Conservation (phyloP, 208 protist species). For the Wallacemonas sp. region DNA sequence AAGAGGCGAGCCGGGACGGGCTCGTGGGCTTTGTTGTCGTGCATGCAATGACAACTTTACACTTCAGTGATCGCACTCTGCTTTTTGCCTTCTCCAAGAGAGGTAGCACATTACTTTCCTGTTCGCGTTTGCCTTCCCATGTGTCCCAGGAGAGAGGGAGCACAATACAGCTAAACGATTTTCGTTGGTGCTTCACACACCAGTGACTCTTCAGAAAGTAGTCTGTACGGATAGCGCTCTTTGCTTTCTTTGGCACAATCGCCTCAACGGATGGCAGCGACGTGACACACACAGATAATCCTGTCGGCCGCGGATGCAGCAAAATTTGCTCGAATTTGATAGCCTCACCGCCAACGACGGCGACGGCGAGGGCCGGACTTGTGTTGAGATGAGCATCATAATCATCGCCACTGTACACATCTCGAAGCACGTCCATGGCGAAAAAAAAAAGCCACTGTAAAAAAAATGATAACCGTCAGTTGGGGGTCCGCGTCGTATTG, state of each 20-base stretch:
- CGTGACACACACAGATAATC: conserved; percentile 1
- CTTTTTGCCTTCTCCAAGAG: conserved; percentile 5
- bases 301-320: conserved; percentile 11
- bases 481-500: too few relatives aligned
- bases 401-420: conserved; percentile 31
- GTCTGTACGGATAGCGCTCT: not conserved
- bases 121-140: not conserved
- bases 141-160: conserved; percentile 18
- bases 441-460: conserved; percentile 17
- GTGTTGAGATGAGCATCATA: conserved; percentile 37
- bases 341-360: conserved; percentile 15
- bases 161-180: conserved; percentile 24
- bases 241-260: not conserved
- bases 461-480: too few relatives aligned
- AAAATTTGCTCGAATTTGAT: conserved; percentile 27
- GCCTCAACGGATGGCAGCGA: conserved; percentile 17
- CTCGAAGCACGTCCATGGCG: conserved; percentile 42
- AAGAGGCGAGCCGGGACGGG: not conserved
- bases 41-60: conserved; percentile 20
- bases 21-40: conserved; percentile 9
- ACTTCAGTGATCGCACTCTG: conserved; percentile 5
- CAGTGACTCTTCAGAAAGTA: conserved; percentile 21
- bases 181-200: conserved; percentile 22
- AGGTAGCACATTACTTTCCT: conserved; percentile 21
- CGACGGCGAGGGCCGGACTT: conserved; percentile 37